A percentile compares a stretch with the other conserved stretches of the same genome.
Conservation (phyloP, 2,329 filamentous ascomycete species). For the Ophiostoma pallidulum region DNA sequence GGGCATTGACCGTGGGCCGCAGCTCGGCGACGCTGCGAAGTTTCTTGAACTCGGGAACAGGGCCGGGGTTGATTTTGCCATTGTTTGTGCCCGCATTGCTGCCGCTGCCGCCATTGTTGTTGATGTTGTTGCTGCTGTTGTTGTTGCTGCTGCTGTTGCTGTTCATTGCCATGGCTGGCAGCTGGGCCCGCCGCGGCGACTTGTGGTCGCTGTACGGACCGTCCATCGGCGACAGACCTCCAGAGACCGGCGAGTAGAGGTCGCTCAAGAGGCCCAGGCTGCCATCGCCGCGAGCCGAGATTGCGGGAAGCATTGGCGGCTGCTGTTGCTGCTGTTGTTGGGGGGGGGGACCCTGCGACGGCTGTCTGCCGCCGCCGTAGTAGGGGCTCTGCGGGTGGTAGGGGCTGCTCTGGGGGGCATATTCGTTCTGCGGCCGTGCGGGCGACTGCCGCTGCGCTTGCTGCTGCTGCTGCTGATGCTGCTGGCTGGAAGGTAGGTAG, state of each 20-base stretch:
- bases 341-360: conserved; percentile 9
- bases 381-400: conserved; percentile 43
- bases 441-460: conserved; percentile 62
- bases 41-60: conserved; percentile 81
- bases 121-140: neutral
- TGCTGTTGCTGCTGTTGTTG: conserved; percentile 53
- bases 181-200: conserved; percentile 39
- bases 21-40: conserved; percentile 64
- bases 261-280: conserved; percentile 56
- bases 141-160: conserved; percentile 10
- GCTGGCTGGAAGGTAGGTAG: conserved; percentile 12
- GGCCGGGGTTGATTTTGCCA: conserved; percentile 41
- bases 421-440: conserved; percentile 51
- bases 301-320: conserved; percentile 49
- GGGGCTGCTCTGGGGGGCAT: conserved; percentile 31
- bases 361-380: conserved; percentile 39
- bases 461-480: conserved; percentile 11
- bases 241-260: conserved; percentile 46
- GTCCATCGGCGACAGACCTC: conserved; percentile 58
- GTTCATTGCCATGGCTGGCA: conserved; percentile 20
- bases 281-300: conserved; percentile 47
- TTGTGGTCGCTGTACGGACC: conserved; percentile 51
- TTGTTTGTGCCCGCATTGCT: neutral
- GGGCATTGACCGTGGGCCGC: conserved; percentile 71
- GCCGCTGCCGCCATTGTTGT: conserved; percentile 11